Evolutionary conservation across 176 grass and related monocot genomes (phyloP).

Genomic region (Ananas comosus): DNA sequence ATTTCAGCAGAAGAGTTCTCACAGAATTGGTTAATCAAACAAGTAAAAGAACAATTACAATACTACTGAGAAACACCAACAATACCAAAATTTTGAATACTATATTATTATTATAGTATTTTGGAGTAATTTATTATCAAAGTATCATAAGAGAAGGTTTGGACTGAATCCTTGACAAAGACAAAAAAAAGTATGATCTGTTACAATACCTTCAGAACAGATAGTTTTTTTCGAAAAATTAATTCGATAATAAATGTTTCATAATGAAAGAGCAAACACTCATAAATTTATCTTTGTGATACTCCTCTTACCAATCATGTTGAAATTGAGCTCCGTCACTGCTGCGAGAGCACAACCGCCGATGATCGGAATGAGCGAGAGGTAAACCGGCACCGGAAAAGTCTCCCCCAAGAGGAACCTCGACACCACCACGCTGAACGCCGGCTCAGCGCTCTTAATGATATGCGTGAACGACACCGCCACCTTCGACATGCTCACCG

Average conservation of each 20-base stretch:
- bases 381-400: slow-evolving; percentile 63
- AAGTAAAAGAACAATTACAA: no score
- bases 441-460: slow-evolving; percentile 95
- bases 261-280: background rate
- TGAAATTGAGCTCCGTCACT: slow-evolving; percentile 88
- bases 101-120: no score
- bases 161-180: no score
- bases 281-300: background rate
- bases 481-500: slow-evolving; percentile 97
- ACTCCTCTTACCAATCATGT: slow-evolving; percentile 58
- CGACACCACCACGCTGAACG: slow-evolving; percentile 85
- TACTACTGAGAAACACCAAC: no score
- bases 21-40: no score
- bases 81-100: no score
- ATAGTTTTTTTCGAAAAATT: background rate
- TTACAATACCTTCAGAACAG: background rate
- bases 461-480: slow-evolving; percentile 95
- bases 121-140: no score
- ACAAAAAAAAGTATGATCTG: no score
- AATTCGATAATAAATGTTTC: background rate
- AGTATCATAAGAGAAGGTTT: no score
- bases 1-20: no score
- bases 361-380: slow-evolving; percentile 85
- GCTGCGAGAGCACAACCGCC: slow-evolving; percentile 81
- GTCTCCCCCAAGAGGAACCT: slow-evolving; percentile 61